Conservation (phyloP, 2,329 filamentous ascomycete species). For the Talaromyces sp. region DNA sequence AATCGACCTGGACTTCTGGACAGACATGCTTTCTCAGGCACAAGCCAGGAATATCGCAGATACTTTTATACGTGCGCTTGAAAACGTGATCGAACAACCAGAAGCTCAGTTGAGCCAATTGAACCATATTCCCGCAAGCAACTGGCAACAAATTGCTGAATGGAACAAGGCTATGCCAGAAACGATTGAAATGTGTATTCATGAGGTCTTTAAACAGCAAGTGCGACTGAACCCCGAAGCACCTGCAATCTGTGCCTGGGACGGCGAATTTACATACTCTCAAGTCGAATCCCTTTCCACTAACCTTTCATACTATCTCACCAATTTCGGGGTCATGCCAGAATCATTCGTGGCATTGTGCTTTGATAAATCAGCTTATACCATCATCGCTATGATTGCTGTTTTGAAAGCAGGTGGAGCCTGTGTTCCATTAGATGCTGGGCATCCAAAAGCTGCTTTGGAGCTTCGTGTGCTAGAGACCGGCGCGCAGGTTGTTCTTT, state of each 20-base stretch:
- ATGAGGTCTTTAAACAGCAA: constrained; percentile 19
- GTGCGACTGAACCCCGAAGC: constrained; percentile 25
- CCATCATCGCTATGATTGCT: constrained; percentile 23
- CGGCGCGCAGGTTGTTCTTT: constrained; percentile 18
- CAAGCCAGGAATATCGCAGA: constrained; percentile 42
- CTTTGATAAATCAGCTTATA: constrained; percentile 25
- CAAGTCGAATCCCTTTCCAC: constrained; percentile 36
- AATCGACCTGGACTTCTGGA: constrained; percentile 46
- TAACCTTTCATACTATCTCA: constrained; percentile 32
- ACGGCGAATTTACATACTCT: constrained; percentile 35
- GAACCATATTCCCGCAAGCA: constrained; percentile 4
- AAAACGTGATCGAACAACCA: constrained; percentile 39
- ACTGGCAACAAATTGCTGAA: constrained; percentile 16
- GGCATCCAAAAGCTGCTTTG: constrained; percentile 18
- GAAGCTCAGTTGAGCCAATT: constrained; percentile 7
- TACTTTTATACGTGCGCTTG: constrained; percentile 38
- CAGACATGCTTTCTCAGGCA: constrained; percentile 38
- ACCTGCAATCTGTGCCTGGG: constrained; percentile 34
- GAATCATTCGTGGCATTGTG: constrained; percentile 31
- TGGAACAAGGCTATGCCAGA: constrained; percentile 18
- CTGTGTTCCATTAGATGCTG: constrained; percentile 21
- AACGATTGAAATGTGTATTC: constrained; percentile 22
- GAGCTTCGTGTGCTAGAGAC: constrained; percentile 17
- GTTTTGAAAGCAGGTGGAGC: constrained; percentile 25
- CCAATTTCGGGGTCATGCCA: constrained; percentile 31